Evolutionary conservation across 2,329 filamentous ascomycete species (phyloP), one percentile per base, ranked within the genome.

Genomic region (Exophiala oligosperma): DNA sequence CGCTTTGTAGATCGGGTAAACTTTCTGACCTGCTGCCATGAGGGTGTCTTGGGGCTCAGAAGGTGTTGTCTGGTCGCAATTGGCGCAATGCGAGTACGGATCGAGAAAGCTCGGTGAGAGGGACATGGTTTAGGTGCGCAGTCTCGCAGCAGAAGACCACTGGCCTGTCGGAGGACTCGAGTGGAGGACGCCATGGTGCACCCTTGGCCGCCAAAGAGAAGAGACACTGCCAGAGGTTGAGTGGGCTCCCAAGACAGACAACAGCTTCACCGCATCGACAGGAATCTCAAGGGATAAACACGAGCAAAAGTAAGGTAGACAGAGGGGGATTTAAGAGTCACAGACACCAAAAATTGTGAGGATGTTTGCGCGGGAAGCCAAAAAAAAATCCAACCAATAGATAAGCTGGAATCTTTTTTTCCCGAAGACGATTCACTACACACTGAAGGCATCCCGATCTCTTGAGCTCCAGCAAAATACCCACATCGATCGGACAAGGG

Each of bases 1-100:
- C 72, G 72, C 60, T 66, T 67, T 35, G 75, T 66, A 8, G 73
- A 72, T 62, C 72, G 72, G 40, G 75, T 76, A 67, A 78, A 77
- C 50, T 71, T 69, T 59, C 75, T 73, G 64, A 72, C 68, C 67
- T 77, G 73, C 66, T 76, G 71, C 49, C 75, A 74, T 48, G 73
- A 73, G 65, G 73, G 69, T 3, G 71, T 60, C 66, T 73, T 73
- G 60, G 71, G 67, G 44, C 60, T 54, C 53, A 72, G 67, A 59
- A 74, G 65, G 63, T 75, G 75, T 57, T 74, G 65, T 63, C 64
- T 65, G 32, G 52, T 28, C 23, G 52, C 40, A 44, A 52, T 43
- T 8, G 54, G 43, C 17, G 49, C 38, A 4, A 37, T 9, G 23
- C 54, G 61, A 32, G 59, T 56, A 35, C 32, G 32, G 7, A 35